Evolutionary conservation across 768 basidiomycete species (phyloP).

Genomic region (Lactarius indigo): DNA sequence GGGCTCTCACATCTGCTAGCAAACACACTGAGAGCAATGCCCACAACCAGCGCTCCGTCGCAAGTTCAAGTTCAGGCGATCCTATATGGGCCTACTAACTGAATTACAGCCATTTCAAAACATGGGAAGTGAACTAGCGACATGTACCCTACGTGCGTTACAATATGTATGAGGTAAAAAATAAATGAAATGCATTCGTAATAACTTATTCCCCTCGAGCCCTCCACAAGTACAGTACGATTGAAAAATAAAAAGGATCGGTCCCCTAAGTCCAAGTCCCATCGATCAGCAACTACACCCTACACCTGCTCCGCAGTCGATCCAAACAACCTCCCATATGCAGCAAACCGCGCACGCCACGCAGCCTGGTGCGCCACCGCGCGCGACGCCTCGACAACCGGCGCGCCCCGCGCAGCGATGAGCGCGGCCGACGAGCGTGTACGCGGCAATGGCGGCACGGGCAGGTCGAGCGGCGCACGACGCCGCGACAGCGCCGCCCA

Average conservation of each 20-base stretch:
- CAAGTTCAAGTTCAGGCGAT: background rate
- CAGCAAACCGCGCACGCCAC: slow-evolving; percentile 8
- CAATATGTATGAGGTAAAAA: background rate
- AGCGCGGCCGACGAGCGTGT: background rate
- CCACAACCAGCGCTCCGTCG: background rate
- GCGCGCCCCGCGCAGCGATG: background rate
- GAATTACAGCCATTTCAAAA: background rate
- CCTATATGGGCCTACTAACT: background rate
- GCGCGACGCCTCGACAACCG: slow-evolving; percentile 7
- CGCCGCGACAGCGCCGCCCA: slow-evolving; percentile 13
- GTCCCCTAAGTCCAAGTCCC: background rate
- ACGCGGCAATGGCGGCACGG: slow-evolving; percentile 2
- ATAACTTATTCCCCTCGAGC: background rate
- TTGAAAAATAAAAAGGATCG: background rate
- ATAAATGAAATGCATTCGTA: background rate
- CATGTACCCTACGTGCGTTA: background rate
- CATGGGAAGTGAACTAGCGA: background rate
- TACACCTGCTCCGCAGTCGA: background rate
- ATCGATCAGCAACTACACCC: background rate
- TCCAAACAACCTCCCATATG: slow-evolving; percentile 2
- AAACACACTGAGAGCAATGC: background rate
- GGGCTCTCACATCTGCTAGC: background rate
- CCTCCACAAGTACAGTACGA: background rate
- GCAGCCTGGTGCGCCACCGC: slow-evolving; percentile 7
- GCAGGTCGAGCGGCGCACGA: background rate